These are phyloP conservation scores for Pyrenopolyporus hunteri DNA, from an alignment of 495 filamentous ascomycete genomes.

Conservation along the genomic window DNA sequence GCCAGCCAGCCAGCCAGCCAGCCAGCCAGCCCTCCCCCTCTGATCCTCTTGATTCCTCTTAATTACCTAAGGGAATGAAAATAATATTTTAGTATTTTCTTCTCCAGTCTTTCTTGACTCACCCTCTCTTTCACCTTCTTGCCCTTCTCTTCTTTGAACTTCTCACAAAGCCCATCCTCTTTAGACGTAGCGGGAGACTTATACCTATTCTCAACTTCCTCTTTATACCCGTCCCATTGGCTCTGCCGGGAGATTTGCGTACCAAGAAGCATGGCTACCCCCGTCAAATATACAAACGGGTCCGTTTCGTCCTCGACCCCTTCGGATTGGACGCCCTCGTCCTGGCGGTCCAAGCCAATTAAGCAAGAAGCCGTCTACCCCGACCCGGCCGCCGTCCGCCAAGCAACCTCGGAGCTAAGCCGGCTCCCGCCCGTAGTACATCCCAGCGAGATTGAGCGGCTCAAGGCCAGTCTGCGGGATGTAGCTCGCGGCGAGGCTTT, in stretches of 20 bases:
- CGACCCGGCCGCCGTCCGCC: slow-evolving; percentile 66
- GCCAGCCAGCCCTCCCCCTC: no score
- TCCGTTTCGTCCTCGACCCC: not conserved
- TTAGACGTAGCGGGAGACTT: not conserved
- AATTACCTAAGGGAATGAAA: no score
- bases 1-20: no score
- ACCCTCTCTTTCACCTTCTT: not conserved
- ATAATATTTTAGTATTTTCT: no score
- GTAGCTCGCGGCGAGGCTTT: slow-evolving; percentile 93
- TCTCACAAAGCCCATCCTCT: no score
- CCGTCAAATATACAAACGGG: slow-evolving; percentile 3
- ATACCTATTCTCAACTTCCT: not conserved
- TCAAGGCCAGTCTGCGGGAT: slow-evolving; percentile 78
- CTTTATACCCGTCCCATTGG: not conserved
- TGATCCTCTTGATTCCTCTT: no score
- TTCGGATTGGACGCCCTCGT: slow-evolving; percentile 62
- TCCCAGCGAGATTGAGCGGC: slow-evolving; percentile 78
- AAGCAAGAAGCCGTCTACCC: slow-evolving; percentile 87
- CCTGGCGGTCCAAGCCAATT: slow-evolving; percentile 90
- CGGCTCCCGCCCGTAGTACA: slow-evolving; percentile 89
- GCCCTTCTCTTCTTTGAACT: not conserved
- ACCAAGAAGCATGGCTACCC: slow-evolving; percentile 5
- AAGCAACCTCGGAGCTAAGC: slow-evolving; percentile 71
- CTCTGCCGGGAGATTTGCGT: not conserved
- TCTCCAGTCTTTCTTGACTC: no score